Conservation (phyloP, 768 basidiomycete species). For the Phaeolepiota aurea region DNA sequence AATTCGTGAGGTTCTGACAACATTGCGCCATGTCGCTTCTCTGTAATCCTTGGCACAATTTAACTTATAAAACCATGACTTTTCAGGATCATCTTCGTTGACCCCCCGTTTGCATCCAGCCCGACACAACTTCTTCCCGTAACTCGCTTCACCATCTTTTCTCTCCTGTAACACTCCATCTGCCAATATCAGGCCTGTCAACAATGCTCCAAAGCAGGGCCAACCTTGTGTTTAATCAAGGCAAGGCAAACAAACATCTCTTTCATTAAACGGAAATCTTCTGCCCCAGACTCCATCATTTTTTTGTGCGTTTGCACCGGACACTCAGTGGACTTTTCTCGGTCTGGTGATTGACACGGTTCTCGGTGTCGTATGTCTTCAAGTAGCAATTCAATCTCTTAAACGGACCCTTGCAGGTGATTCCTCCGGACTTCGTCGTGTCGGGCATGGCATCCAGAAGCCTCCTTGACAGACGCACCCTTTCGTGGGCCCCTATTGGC, state of each 20-base stretch:
- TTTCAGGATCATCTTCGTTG: no score
- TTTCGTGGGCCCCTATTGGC: no score
- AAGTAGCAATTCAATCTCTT: not conserved
- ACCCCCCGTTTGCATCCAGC: no score
- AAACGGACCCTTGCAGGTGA: no score
- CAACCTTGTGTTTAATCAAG: not conserved
- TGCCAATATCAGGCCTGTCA: not conserved
- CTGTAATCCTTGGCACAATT: no score
- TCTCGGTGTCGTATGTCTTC: not conserved
- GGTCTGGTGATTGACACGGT: not conserved
- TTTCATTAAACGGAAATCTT: not conserved
- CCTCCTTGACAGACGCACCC: no score
- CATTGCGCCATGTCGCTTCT: not conserved
- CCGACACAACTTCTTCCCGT: no score
- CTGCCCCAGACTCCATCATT: not conserved
- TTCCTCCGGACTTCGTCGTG: no score
- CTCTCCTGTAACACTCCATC: not conserved
- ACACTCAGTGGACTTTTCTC: not conserved
- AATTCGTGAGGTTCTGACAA: not conserved
- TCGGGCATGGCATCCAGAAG: no score
- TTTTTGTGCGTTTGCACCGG: not conserved
- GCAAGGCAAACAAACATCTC: no score
- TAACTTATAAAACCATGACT: no score
- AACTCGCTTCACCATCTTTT: not conserved
- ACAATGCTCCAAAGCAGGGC: not conserved